A percentile compares a stretch with the other conserved stretches of the same genome.
Evolutionary conservation across 2,329 filamentous ascomycete species (phyloP).

Genomic region (Daldinia sp.): DNA sequence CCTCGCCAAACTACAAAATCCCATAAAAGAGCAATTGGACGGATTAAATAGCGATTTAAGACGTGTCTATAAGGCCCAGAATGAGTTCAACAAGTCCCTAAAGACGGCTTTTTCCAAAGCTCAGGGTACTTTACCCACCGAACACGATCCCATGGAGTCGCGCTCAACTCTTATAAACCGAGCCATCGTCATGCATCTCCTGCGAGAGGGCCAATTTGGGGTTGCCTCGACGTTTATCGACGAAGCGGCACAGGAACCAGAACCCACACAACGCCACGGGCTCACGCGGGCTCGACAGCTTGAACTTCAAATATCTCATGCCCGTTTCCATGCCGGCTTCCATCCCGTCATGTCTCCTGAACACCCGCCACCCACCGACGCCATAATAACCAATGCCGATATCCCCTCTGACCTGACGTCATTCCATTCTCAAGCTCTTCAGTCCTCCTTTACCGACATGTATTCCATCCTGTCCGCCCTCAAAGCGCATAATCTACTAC

Average conservation of each 20-base stretch:
- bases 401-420: slow-evolving; percentile 61
- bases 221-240: slow-evolving; percentile 86
- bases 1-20: slow-evolving; percentile 85
- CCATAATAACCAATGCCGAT: slow-evolving; percentile 44
- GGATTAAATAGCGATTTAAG: slow-evolving; percentile 82
- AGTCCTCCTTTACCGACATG: slow-evolving; percentile 86
- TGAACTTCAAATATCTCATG: slow-evolving; percentile 41
- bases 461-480: slow-evolving; percentile 86
- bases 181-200: slow-evolving; percentile 94
- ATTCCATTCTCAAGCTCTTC: slow-evolving; percentile 72
- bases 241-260: slow-evolving; percentile 62
- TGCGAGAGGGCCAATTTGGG: slow-evolving; percentile 91
- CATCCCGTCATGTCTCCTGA: slow-evolving; percentile 17
- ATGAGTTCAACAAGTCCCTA: slow-evolving; percentile 83
- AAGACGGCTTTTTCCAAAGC: slow-evolving; percentile 81
- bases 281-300: not conserved
- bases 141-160: slow-evolving; percentile 80
- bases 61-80: slow-evolving; percentile 82
- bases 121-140: slow-evolving; percentile 74
- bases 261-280: not conserved
- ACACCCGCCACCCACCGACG: slow-evolving; percentile 37
- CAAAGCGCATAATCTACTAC: slow-evolving; percentile 75
- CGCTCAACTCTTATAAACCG: slow-evolving; percentile 84
- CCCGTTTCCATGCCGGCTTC: slow-evolving; percentile 10
- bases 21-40: slow-evolving; percentile 82